Evolutionary conservation across 768 basidiomycete species (phyloP).

Genomic region (Psilocybe tampanensis): DNA sequence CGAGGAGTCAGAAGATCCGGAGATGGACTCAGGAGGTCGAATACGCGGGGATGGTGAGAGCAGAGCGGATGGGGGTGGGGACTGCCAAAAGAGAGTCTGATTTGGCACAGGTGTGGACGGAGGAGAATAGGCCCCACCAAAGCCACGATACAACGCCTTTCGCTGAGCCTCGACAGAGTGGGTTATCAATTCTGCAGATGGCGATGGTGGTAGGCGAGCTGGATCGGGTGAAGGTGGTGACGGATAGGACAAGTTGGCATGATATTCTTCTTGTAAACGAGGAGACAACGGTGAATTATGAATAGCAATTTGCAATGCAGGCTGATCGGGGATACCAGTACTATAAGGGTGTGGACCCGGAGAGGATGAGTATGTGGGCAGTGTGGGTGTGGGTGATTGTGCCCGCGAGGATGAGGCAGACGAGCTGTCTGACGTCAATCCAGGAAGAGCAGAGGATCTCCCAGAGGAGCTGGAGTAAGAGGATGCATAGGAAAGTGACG

Average conservation of each 20-base stretch:
- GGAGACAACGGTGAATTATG: slow-evolving; percentile 8
- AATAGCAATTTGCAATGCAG: slow-evolving; percentile 10
- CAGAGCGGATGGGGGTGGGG: background rate
- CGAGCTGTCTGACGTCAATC: background rate
- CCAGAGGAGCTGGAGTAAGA: slow-evolving; percentile 2
- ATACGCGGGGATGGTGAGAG: background rate
- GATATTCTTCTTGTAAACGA: background rate
- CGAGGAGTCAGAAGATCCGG: slow-evolving; percentile 19
- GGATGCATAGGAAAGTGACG: background rate
- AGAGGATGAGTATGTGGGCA: slow-evolving; percentile 17
- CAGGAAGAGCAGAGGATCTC: slow-evolving; percentile 1
- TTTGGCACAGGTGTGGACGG: slow-evolving; percentile 4
- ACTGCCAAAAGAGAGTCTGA: background rate
- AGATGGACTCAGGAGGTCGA: slow-evolving; percentile 7
- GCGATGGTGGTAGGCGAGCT: slow-evolving; percentile 11
- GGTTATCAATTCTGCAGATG: background rate
- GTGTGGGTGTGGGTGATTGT: slow-evolving; percentile 17
- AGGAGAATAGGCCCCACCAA: background rate
- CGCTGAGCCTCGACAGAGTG: slow-evolving; percentile 7
- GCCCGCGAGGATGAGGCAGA: slow-evolving; percentile 2
- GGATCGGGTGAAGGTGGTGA: slow-evolving; percentile 13
- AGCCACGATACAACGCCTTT: background rate
- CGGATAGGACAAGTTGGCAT: slow-evolving; percentile 4
- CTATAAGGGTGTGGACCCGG: slow-evolving; percentile 1
- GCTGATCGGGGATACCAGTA: background rate